phyloP scores from a whole-genome alignment of 2,329 filamentous ascomycete genomes.

The Botrytis fabae region DNA sequence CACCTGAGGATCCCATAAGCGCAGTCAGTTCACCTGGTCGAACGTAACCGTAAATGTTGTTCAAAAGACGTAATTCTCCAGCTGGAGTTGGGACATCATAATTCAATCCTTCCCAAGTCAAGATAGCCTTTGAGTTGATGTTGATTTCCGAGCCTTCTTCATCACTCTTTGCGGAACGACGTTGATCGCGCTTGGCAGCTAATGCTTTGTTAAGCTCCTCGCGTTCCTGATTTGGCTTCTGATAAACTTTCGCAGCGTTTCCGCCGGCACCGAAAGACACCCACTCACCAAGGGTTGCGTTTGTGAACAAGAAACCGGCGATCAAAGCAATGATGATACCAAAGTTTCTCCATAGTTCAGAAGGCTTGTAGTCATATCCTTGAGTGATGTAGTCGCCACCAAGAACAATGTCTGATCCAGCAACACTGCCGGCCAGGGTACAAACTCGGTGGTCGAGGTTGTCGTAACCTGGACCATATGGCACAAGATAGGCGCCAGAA shows the following conservation, averaged over 20 bases:
- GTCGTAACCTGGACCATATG: constrained; percentile 67
- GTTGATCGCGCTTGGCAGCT: constrained; percentile 57
- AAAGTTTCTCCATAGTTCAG: constrained; percentile 60
- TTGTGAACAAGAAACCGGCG: constrained; percentile 70
- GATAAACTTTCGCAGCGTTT: constrained; percentile 76
- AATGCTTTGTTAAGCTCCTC: constrained; percentile 66
- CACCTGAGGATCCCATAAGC: constrained; percentile 62
- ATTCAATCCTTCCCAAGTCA: constrained; percentile 84
- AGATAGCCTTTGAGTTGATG: constrained; percentile 62
- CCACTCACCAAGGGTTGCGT: constrained; percentile 76
- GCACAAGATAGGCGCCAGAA: constrained; percentile 65
- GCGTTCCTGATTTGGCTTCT: constrained; percentile 67
- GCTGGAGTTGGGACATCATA: constrained; percentile 64
- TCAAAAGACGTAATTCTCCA: constrained; percentile 50
- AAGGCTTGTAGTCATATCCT: constrained; percentile 59
- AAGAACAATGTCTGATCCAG: constrained; percentile 58
- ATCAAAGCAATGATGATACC: constrained; percentile 72
- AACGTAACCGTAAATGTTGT: constrained; percentile 62
- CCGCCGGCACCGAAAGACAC: constrained; percentile 78
- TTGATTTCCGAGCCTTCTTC: constrained; percentile 50
- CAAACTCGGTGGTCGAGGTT: constrained; percentile 77
- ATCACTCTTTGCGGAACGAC: constrained; percentile 49
- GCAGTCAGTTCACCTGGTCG: constrained; percentile 62
- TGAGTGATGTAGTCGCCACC: constrained; percentile 69
- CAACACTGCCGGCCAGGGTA: constrained; percentile 60